Conservation (phyloP, 371 early-diverging fungal species). For the Mortierella sp. region DNA sequence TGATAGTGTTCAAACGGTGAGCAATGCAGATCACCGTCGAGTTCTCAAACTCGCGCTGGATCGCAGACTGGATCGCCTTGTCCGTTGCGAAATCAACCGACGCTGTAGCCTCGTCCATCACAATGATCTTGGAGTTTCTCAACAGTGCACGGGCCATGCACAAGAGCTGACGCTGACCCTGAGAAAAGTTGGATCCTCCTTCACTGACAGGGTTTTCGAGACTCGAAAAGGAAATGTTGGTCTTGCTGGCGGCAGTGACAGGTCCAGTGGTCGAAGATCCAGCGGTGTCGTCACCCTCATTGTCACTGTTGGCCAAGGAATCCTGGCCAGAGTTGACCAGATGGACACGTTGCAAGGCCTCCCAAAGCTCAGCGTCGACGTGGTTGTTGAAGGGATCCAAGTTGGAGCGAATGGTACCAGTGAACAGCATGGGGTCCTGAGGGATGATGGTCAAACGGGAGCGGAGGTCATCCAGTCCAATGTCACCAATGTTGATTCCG, state of each 20-base stretch:
- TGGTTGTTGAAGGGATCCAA: constrained; percentile 76
- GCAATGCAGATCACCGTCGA: constrained; percentile 79
- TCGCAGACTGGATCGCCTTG: constrained; percentile 75
- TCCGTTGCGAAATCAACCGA: constrained; percentile 81
- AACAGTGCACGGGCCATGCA: constrained; percentile 87
- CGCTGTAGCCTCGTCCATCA: constrained; percentile 92
- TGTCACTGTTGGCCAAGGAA: constrained; percentile 35
- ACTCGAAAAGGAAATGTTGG: constrained; percentile 62
- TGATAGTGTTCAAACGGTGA: constrained; percentile 81
- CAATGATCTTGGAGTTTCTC: constrained; percentile 70
- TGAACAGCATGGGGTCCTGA: constrained; percentile 72
- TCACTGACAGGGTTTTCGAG: constrained; percentile 73
- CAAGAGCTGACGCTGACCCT: constrained; percentile 89
- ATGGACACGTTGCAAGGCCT: constrained; percentile 67
- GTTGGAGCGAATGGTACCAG: constrained; percentile 75
- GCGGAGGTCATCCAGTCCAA: constrained; percentile 82
- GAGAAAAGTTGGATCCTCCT: constrained; percentile 82
- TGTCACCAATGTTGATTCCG: constrained; percentile 80
- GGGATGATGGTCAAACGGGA: constrained; percentile 84
- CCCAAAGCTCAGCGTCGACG: constrained; percentile 78
- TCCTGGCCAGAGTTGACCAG: constrained; percentile 44
- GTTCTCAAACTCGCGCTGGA: constrained; percentile 73
- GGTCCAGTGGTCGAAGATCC: constrained; percentile 14
- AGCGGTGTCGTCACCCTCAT: constrained; percentile 22
- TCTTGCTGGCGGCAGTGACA: constrained; percentile 15